Evolutionary conservation across 1,284 basidiomycete species (phyloP), one percentile per base, ranked within the genome.

Genomic region (Exobasidium cylindrosporum): DNA sequence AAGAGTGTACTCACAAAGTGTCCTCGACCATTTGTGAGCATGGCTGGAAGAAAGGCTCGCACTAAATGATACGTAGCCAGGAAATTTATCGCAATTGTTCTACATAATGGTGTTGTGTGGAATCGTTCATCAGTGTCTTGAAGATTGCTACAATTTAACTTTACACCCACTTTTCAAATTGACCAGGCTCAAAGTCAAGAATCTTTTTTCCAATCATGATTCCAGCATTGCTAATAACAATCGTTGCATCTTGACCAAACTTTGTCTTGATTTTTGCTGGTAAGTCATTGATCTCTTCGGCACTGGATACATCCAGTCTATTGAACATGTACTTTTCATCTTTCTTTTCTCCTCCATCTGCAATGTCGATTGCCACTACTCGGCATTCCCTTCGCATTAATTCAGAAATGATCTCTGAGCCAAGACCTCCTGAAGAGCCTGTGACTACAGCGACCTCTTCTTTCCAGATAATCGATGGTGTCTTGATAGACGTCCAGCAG

Each of bases 211-310:
- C 92, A 80, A 93, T 89, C 31, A 91, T 90, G 58, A 97, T 87
- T n/a, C 93, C 95, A 0, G 95, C 95, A 74, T 97, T 97, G 82
- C 97, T 97, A 74, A 98, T 84, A 14, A 98, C 82, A 31, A 97
- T 85, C 0, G 95, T 95, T 32, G 64, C 65, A 14, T 55, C 29
- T 50, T 26, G 4, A 2, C 21, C 26, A 24, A 50, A 50, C 21
- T 50, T 21, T 23, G n/a, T 24, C 21, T 50, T 50, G 47, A 50
- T 50, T 24, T 5, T 50, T 21, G n/a, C 26, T 24, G 47, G 5
- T 24, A 50, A 13, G 4, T 23, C 3, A 24, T 13, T 6, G 21
- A 50, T 28, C 26, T 23, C 47, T 28, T 28, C 26, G 17, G n/a
- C 13, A 14, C 13, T 28, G n/a, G 5, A 24, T 2, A 50, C 26